A percentile compares a stretch with the other conserved stretches of the same genome.
phyloP scores from a whole-genome alignment of 202 grass and related monocot genomes.

The Hordeum pubiflorum region DNA sequence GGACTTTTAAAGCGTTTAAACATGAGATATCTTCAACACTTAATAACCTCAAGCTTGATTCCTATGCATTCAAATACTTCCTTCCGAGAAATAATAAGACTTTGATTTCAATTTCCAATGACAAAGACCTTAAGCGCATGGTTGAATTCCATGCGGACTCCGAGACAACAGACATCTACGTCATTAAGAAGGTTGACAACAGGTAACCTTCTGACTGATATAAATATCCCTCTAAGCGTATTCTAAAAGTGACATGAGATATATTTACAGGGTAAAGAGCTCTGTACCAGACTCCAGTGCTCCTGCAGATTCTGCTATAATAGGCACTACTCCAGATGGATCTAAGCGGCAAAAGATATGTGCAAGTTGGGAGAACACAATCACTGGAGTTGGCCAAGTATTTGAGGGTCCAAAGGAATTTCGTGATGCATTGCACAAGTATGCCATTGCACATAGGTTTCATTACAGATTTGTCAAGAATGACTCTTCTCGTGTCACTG shows the following conservation, averaged over 20 bases:
- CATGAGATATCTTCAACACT: slow-evolving; percentile 69
- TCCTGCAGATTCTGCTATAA: slow-evolving; percentile 25
- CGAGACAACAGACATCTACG: slow-evolving; percentile 64
- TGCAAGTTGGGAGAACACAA: slow-evolving; percentile 47
- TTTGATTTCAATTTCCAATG: slow-evolving; percentile 68
- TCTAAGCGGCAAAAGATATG: slow-evolving; percentile 53
- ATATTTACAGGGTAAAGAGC: slow-evolving; percentile 47
- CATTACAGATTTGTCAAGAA: slow-evolving; percentile 78
- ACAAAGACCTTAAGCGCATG: slow-evolving; percentile 75
- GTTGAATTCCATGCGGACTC: slow-evolving; percentile 65
- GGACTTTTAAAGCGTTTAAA: slow-evolving; percentile 51
- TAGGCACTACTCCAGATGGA: slow-evolving; percentile 27
- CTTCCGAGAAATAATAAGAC: slow-evolving; percentile 64
- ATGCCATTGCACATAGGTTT: slow-evolving; percentile 68
- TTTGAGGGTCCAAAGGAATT: slow-evolving; percentile 65
- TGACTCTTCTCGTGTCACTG: slow-evolving; percentile 60
- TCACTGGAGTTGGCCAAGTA: slow-evolving; percentile 64
- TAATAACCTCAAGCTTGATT: slow-evolving; percentile 51
- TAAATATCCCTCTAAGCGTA: neutral
- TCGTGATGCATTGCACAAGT: slow-evolving; percentile 76
- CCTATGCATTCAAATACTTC: slow-evolving; percentile 66
- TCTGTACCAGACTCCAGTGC: slow-evolving; percentile 37
- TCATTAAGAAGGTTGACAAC: slow-evolving; percentile 59
- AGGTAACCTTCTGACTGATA: slow-evolving; percentile 30
- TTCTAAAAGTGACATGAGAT: slow-evolving; percentile 1